A percentile compares a stretch with the other conserved stretches of the same genome.
These are phyloP conservation scores for Penicillium canariense DNA, from an alignment of 495 filamentous ascomycete genomes.

Conservation along the genomic window DNA sequence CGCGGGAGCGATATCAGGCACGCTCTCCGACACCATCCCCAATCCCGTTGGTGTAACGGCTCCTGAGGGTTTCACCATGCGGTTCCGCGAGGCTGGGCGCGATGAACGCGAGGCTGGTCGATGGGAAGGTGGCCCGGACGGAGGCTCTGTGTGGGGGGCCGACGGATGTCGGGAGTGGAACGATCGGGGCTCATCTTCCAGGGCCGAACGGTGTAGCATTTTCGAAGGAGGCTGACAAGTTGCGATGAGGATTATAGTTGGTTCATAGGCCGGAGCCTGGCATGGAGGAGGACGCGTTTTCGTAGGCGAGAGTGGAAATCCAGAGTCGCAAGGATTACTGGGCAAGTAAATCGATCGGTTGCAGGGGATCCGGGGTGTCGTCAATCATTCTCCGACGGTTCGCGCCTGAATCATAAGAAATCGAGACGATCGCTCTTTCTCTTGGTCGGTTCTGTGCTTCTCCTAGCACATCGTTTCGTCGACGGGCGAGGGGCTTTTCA, in stretches of 20 bases:
- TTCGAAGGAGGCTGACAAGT: slow-evolving; percentile 5
- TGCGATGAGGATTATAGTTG: slow-evolving; percentile 1
- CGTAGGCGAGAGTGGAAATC: neutral
- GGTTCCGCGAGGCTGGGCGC: slow-evolving; percentile 22
- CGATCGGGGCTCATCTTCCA: slow-evolving; percentile 26
- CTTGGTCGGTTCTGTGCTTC: neutral
- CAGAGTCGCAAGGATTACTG: neutral
- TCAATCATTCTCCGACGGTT: slow-evolving; percentile 18
- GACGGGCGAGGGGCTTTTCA: neutral
- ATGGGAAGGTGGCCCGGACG: slow-evolving; percentile 13
- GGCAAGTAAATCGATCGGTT: neutral
- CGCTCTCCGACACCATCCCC: slow-evolving; percentile 20
- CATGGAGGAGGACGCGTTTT: slow-evolving; percentile 8
- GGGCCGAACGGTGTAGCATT: slow-evolving; percentile 31
- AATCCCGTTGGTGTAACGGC: slow-evolving; percentile 20
- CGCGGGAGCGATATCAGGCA: slow-evolving; percentile 9
- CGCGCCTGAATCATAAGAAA: neutral
- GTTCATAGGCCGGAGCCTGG: slow-evolving; percentile 6
- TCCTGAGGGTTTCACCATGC: slow-evolving; percentile 19
- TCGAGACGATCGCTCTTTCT: neutral
- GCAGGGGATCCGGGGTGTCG: slow-evolving; percentile 1
- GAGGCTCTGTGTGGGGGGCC: slow-evolving; percentile 16
- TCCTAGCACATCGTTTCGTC: slow-evolving; percentile 19
- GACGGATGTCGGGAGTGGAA: slow-evolving; percentile 26
- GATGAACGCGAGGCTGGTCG: slow-evolving; percentile 24